A percentile compares a stretch with the other conserved stretches of the same genome.
Evolutionary conservation across 805 yeast species (phyloP).

Genomic region (Kazachstania bromeliacearum): DNA sequence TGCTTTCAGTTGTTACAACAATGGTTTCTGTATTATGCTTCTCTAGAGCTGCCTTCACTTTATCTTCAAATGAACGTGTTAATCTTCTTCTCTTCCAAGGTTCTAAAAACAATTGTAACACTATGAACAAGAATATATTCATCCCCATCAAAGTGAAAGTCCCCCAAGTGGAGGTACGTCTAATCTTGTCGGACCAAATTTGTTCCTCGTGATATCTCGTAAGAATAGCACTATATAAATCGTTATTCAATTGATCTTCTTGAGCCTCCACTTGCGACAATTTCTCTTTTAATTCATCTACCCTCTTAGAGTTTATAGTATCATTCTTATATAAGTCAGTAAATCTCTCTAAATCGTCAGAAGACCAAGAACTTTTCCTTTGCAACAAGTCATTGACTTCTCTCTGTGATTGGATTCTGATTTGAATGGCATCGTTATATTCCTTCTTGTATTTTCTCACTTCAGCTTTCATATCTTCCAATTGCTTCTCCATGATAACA

Average conservation of each 20-base stretch:
- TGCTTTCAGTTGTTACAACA: background rate
- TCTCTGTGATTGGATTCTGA: slow-evolving; percentile 62
- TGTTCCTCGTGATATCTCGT: slow-evolving; percentile 94
- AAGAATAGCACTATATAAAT: slow-evolving; percentile 65
- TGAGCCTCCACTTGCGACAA: slow-evolving; percentile 47
- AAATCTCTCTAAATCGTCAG: slow-evolving; percentile 72
- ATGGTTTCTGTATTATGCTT: slow-evolving; percentile 14
- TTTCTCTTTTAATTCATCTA: slow-evolving; percentile 38
- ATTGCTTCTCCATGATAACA: slow-evolving; percentile 41
- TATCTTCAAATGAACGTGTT: slow-evolving; percentile 74
- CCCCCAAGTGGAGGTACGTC: slow-evolving; percentile 95
- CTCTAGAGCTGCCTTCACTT: slow-evolving; percentile 50
- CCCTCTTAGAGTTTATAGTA: slow-evolving; percentile 59
- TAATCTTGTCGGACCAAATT: slow-evolving; percentile 93
- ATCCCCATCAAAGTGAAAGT: slow-evolving; percentile 84
- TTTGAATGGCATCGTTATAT: slow-evolving; percentile 53
- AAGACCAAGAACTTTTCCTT: slow-evolving; percentile 73
- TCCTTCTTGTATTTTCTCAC: slow-evolving; percentile 41
- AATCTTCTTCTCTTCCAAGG: slow-evolving; percentile 86
- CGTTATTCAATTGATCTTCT: slow-evolving; percentile 62
- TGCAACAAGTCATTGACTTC: slow-evolving; percentile 82
- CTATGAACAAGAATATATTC: slow-evolving; percentile 64
- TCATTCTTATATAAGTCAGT: slow-evolving; percentile 75
- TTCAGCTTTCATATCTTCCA: slow-evolving; percentile 38
- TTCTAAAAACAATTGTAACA: slow-evolving; percentile 81